phyloP scores from a whole-genome alignment of 2,329 filamentous ascomycete genomes.

The Penicillium griseofulvum region DNA sequence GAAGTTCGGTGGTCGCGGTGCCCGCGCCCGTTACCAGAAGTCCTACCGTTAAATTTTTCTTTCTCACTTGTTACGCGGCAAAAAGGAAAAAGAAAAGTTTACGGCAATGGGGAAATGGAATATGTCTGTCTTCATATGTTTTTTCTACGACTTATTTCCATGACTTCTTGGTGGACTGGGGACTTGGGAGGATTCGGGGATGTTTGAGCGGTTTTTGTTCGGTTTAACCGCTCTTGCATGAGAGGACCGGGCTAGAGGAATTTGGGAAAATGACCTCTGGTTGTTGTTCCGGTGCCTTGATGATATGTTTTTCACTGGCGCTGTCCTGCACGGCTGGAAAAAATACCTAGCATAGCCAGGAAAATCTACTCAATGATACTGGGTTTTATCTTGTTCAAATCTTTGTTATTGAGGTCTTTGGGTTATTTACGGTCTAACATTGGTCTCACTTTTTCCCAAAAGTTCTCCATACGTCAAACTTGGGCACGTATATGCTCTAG shows the following conservation, averaged over 20 bases:
- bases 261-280: conserved; percentile 17
- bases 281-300: conserved; percentile 25
- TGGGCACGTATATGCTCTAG: neutral
- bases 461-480: neutral
- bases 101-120: conserved; percentile 26
- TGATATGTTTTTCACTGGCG: conserved; percentile 28
- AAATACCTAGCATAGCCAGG: conserved; percentile 33
- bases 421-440: neutral
- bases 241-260: conserved; percentile 21
- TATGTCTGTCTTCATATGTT: conserved; percentile 20
- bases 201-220: conserved; percentile 20
- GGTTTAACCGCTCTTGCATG: conserved; percentile 14
- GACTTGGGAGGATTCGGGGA: conserved; percentile 22
- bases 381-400: conserved; percentile 29
- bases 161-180: conserved; percentile 26
- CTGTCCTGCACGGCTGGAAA: conserved; percentile 27
- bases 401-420: neutral
- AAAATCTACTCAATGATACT: conserved; percentile 35
- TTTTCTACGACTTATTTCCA: conserved; percentile 26
- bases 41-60: conserved; percentile 81
- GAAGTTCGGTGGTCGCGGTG: conserved; percentile 83
- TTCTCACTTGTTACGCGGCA: conserved; percentile 24
- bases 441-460: neutral
- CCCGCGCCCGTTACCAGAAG: conserved; percentile 96
- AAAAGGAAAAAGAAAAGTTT: conserved; percentile 58